Conservation (phyloP, 2,329 filamentous ascomycete species). For the Arthroderma sp. region DNA sequence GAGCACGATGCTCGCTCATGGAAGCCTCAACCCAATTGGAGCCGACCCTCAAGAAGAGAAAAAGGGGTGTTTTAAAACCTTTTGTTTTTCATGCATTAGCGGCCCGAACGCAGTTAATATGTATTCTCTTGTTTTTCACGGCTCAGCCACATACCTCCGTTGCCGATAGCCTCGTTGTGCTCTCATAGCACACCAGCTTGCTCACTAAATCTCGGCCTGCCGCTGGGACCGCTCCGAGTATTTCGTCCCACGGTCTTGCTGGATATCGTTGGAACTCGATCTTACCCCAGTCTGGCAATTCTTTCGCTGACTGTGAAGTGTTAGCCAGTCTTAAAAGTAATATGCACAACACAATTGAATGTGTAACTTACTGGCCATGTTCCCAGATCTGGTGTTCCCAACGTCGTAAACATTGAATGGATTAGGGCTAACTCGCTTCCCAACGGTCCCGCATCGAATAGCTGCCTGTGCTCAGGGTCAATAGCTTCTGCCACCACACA, state of each 20-base stretch:
- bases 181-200: conserved; percentile 60
- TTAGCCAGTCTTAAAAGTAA: conserved; percentile 1
- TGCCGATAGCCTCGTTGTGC: conserved; percentile 52
- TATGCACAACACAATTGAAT: conserved; percentile 1
- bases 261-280: conserved; percentile 67
- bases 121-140: neutral
- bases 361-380: conserved; percentile 60
- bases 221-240: conserved; percentile 49
- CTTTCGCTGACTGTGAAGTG: conserved; percentile 22
- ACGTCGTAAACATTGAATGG: conserved; percentile 77
- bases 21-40: neutral
- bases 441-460: conserved; percentile 81
- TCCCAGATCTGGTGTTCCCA: conserved; percentile 71
- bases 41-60: neutral
- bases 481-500: conserved; percentile 68
- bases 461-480: conserved; percentile 40
- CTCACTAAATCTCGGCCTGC: conserved; percentile 53
- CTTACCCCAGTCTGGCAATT: conserved; percentile 77
- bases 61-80: conserved; percentile 4
- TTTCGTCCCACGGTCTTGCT: conserved; percentile 50
- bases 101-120: neutral
- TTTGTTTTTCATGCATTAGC: neutral
- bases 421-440: conserved; percentile 88
- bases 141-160: conserved; percentile 35
- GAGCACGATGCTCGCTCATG: no score